Base-by-base conservation (phyloP, 2,329 filamentous ascomycete genomes). In the Coniella lustricola region DNA sequence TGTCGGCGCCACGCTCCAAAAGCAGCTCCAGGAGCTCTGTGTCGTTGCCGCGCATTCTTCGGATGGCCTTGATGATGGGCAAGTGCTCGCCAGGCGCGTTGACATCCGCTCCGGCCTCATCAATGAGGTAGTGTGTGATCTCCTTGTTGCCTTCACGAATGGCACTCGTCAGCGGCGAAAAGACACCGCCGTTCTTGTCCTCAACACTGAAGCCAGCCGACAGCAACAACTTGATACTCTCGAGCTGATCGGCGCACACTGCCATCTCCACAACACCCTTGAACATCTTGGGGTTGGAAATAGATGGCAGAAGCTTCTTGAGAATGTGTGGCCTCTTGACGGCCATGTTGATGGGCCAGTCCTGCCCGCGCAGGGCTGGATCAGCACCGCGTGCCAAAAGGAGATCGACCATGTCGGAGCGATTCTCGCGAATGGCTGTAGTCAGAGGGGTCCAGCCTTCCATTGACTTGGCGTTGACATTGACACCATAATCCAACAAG, bases 311-410 rank as follows among this genome's bases (percentile, higher is more conserved):
- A 1, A 87, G 69, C 44, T 74, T 75, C 56, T 74, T 72, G 10
- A 86, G 72, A 37, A 87, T 75, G 0, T 63, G 61, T 0, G 84
- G 82, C 32, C 79, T 74, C 51, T 71, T 72, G 43, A 85, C 81
- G 0, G 83, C 81, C 77, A 87, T 81, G 61, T 76, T 82, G 10
- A 86, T 71, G 0, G 84, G 84, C 83, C 83, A 87, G 59, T 86
- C 81, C 57, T 84, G 71, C 31, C 82, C 82, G 13, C 82, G 73
- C 16, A 83, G 65, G 47, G 77, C 76, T 4, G 81, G 78, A 52
- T 84, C 77, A 0, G 80, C 81, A 10, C 81, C 81, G 22, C 76
- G 71, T 3, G 67, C 62, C 7, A 84, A 68, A 1, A 85, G 70
- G 10, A 75, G 61, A 34, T 83, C 77, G 18, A 85, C 73, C 55